Conservation (phyloP, 148 eudicot species). For the Rhododendron kiyosumense region DNA sequence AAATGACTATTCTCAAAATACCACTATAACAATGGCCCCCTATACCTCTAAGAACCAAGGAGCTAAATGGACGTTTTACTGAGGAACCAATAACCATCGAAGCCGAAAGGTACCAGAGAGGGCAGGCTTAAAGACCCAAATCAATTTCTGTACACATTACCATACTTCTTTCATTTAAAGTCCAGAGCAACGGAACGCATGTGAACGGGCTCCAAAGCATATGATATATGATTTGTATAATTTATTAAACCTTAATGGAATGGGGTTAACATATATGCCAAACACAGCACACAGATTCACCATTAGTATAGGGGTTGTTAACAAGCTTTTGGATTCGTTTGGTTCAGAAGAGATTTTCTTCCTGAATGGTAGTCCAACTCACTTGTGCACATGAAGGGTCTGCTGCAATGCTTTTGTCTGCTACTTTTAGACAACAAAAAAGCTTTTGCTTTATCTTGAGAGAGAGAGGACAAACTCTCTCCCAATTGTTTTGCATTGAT, state of each 20-base stretch:
- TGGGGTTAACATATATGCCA: background rate
- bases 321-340: background rate
- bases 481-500: background rate
- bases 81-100: too few species aligned
- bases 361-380: background rate
- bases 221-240: background rate
- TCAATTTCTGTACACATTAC: too few species aligned
- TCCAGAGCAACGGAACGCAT: too few species aligned
- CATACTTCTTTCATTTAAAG: too few species aligned
- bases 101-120: too few species aligned
- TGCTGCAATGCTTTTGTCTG: background rate
- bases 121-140: too few species aligned
- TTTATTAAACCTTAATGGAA: background rate
- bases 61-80: too few species aligned
- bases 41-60: too few species aligned
- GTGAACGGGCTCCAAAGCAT: background rate
- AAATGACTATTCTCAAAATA: too few species aligned
- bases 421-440: conserved; percentile 10
- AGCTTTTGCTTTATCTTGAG: background rate
- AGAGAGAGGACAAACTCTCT: background rate
- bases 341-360: background rate
- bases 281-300: background rate
- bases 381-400: background rate
- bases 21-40: too few species aligned
- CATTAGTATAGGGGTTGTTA: background rate